Conservation (phyloP, 306 rosid species). For the Prinsepia uniflora region DNA sequence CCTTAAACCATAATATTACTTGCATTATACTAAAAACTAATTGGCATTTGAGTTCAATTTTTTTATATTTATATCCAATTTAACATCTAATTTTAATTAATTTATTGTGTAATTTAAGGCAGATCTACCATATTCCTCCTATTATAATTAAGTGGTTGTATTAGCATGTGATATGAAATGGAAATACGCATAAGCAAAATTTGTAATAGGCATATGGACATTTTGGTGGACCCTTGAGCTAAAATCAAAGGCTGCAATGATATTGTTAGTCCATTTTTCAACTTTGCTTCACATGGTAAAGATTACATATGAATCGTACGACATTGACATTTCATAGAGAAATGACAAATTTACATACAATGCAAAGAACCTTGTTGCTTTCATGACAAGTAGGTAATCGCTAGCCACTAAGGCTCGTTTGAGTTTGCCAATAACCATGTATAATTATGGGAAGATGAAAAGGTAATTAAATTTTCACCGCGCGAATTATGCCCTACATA, state of each 20-base stretch:
- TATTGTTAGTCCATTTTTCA: conserved; percentile 10
- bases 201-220: not conserved
- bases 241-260: conserved; percentile 15
- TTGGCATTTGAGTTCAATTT: too few species aligned
- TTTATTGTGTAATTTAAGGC: too few species aligned
- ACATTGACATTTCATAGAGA: not conserved
- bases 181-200: not conserved
- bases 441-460: conserved; percentile 22
- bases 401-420: not conserved
- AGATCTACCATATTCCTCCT: too few species aligned
- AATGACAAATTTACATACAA: conserved; percentile 4
- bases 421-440: conserved; percentile 16
- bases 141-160: too few species aligned
- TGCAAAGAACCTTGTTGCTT: conserved; percentile 25
- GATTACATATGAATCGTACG: not conserved
- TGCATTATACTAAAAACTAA: too few species aligned
- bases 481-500: too few species aligned
- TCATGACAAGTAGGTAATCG: conserved; percentile 4
- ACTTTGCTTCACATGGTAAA: conserved; percentile 17
- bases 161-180: too few species aligned
- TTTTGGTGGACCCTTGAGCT: conserved; percentile 6
- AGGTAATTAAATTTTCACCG: conserved; percentile 15
- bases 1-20: too few species aligned
- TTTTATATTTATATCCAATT: too few species aligned
- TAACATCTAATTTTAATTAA: too few species aligned